Base-by-base conservation (phyloP, 23 red algal genomes). In the Gracilaria vermiculophylla region DNA sequence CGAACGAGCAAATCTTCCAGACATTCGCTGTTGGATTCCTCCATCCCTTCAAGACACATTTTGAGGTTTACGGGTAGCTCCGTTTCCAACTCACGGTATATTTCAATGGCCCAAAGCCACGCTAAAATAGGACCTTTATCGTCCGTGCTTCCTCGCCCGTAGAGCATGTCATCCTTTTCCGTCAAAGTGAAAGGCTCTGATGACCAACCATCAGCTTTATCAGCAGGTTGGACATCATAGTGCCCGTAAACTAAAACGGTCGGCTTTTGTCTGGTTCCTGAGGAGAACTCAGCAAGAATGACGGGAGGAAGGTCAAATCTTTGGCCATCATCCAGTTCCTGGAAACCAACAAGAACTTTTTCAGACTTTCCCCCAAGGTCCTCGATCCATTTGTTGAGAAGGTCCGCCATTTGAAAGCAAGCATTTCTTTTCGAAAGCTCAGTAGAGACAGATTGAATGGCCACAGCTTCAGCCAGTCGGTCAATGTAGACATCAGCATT, bases 141-240 rank as follows among this genome's bases (percentile, higher is more conserved):
- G 73, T 91, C 86, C 20, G 86, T 86, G 39, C 73, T 78, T 21
- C 94, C 94, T 31, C 85, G 62, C 27, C 94, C 94, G 73, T 90
- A 80, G 20, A 96, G 57, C 70, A 78, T 60, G n/a, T 73, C 94
- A 53, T 96, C 49, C 60, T 53, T 58, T 53, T 91, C 94, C 0
- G 77, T 73, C 44, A 91, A 32, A 21, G 64, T 69, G 69, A 96
- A 96, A 35, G 94, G 94, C 5, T 77, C 69, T 39, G 78, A 75
- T 56, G 41, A 55, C 91, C 91, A 98, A 33, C 74, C 76, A 52
- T 92, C 91, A 49, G 66, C 66, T 37, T 54, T 77, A 27, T 92
- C 60, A 31, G 96, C 96, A 25, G 96, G 87, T 57, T 90, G 82
- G 2, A 94, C 86, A 76, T 98, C 96, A 48, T 98, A 98, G 37